Evolutionary conservation across 805 yeast genomes (phyloP).

Genomic region (Nakazawaea pomicola): DNA sequence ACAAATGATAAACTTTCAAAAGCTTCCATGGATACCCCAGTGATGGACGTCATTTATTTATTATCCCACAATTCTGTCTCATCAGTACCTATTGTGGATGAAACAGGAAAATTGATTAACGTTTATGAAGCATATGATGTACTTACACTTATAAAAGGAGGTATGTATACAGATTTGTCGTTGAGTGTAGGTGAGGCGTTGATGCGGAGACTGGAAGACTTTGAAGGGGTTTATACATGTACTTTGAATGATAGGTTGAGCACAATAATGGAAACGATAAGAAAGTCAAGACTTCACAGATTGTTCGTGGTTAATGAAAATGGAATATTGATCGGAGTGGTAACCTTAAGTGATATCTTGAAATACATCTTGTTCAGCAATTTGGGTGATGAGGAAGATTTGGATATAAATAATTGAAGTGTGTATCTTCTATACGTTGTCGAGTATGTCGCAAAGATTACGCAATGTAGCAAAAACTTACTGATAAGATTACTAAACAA

Average conservation of each 20-base stretch:
- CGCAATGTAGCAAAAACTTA: not conserved
- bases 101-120: constrained; percentile 61
- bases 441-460: too few species aligned
- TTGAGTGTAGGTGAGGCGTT: constrained; percentile 94
- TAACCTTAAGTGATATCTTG: constrained; percentile 87
- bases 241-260: constrained; percentile 80
- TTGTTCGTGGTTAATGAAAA: constrained; percentile 86
- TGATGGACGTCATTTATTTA: constrained; percentile 83
- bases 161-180: constrained; percentile 84
- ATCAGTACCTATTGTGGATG: constrained; percentile 90
- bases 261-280: constrained; percentile 87
- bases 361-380: constrained; percentile 68
- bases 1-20: constrained; percentile 56
- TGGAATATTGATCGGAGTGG: constrained; percentile 74
- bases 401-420: not conserved
- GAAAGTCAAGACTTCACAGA: constrained; percentile 87
- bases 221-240: constrained; percentile 97
- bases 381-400: constrained; percentile 7
- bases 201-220: constrained; percentile 89
- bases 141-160: constrained; percentile 87
- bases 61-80: constrained; percentile 78
- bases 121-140: constrained; percentile 97
- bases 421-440: not conserved
- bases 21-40: constrained; percentile 87
- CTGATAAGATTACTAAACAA: not conserved